Evolutionary conservation across 2,329 filamentous ascomycete species (phyloP).

Genomic region (Coniochaeta prunicola): DNA sequence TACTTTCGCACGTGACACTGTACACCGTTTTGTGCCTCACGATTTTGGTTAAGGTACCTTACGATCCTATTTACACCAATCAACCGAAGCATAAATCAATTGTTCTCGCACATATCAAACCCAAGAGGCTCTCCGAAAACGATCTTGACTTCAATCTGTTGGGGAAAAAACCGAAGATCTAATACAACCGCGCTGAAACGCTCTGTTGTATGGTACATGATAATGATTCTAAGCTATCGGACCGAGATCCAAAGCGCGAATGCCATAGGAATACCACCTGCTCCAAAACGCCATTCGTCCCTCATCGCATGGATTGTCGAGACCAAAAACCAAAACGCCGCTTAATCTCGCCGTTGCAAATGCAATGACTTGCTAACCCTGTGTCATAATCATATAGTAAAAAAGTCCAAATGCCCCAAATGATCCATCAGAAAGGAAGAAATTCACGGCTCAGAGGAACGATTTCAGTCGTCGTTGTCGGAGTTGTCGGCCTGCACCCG

Average conservation of each 20-base stretch:
- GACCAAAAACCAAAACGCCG: neutral
- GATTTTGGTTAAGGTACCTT: too few species aligned
- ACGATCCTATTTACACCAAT: too few species aligned
- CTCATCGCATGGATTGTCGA: neutral
- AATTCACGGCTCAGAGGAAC: constrained; percentile 3
- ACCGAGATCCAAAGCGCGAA: neutral
- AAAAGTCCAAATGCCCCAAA: neutral
- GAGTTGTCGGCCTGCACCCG: constrained; percentile 65
- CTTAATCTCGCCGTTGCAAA: neutral
- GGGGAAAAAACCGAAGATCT: too few species aligned
- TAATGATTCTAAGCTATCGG: neutral
- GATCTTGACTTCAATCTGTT: too few species aligned
- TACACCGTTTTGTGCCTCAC: too few species aligned
- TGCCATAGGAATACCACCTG: constrained; percentile 4
- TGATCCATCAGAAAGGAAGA: neutral
- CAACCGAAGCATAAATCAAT: too few species aligned
- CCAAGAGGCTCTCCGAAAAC: too few species aligned
- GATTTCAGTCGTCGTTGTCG: constrained; percentile 14
- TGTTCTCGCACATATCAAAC: too few species aligned
- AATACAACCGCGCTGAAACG: neutral
- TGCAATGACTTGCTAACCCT: neutral
- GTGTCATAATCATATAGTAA: neutral
- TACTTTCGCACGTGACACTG: too few species aligned
- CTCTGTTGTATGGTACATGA: too few species aligned
- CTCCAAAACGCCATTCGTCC: constrained; percentile 4